Evolutionary conservation across 495 filamentous ascomycete genomes (phyloP).

Genomic region (Sporormia fimetaria): DNA sequence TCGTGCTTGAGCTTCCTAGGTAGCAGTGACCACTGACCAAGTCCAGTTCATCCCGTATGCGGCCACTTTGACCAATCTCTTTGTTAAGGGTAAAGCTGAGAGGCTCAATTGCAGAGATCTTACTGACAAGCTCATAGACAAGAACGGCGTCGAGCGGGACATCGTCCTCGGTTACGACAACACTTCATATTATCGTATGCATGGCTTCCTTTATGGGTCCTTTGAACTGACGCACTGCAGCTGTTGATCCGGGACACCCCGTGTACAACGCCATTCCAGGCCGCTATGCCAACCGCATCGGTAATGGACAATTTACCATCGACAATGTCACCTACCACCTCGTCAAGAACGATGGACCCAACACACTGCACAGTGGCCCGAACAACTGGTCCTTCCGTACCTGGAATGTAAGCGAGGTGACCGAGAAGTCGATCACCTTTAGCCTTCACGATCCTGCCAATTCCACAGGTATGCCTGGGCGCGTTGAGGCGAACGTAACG

Average conservation of each 20-base stretch:
- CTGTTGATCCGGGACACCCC: constrained; percentile 16
- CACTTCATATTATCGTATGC: constrained; percentile 38
- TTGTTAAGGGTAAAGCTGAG: constrained; percentile 33
- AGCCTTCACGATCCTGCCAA: constrained; percentile 17
- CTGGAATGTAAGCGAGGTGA: constrained; percentile 17
- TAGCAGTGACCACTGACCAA: background rate
- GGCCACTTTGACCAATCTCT: constrained; percentile 46
- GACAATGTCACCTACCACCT: constrained; percentile 41
- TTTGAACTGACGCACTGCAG: constrained; percentile 8
- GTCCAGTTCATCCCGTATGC: constrained; percentile 46
- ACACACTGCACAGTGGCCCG: constrained; percentile 49
- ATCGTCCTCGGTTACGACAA: constrained; percentile 46
- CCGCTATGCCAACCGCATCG: constrained; percentile 47
- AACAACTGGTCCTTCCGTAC: constrained; percentile 46
- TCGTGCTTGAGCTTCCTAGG: background rate
- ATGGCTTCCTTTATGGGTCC: constrained; percentile 5
- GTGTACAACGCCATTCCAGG: constrained; percentile 31
- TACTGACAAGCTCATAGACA: constrained; percentile 30
- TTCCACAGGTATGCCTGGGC: constrained; percentile 20
- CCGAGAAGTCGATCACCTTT: constrained; percentile 20
- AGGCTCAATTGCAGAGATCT: background rate
- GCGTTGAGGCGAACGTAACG: constrained; percentile 17
- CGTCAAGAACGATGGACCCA: constrained; percentile 43
- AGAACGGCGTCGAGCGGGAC: constrained; percentile 43
- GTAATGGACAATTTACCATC: constrained; percentile 42